Evolutionary conservation across 805 yeast genomes (phyloP).

Genomic region (Candida hispaniensis): DNA sequence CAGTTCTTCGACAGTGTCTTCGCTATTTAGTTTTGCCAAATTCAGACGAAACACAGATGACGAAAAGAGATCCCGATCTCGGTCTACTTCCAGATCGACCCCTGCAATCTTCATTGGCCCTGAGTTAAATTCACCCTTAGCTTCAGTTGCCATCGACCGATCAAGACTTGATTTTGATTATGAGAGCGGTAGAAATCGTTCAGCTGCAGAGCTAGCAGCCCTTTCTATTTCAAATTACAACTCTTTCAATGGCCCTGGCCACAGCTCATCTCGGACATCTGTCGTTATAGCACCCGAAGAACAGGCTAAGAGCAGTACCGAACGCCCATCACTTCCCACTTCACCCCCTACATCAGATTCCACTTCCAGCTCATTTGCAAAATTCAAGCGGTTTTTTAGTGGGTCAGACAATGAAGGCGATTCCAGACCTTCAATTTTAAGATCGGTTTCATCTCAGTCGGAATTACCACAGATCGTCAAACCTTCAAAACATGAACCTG

Average conservation of each 20-base stretch:
- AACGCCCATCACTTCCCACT: background rate
- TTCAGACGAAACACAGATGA: conserved; percentile 11
- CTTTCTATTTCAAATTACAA: too few species aligned
- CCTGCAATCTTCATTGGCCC: too few species aligned
- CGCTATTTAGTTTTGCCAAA: conserved; percentile 8
- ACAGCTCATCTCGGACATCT: background rate
- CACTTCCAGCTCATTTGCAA: conserved; percentile 9
- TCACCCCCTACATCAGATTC: too few species aligned
- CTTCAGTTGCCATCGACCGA: too few species aligned
- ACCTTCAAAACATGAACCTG: background rate
- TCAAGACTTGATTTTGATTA: too few species aligned
- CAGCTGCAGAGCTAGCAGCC: too few species aligned
- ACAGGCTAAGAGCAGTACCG: conserved; percentile 1
- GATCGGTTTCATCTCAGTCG: conserved; percentile 11
- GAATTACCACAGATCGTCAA: background rate
- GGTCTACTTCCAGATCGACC: too few species aligned
- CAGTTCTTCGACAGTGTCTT: conserved; percentile 15
- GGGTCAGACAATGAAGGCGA: conserved; percentile 12
- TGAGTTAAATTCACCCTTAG: too few species aligned
- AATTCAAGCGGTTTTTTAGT: too few species aligned
- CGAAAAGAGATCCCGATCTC: background rate
- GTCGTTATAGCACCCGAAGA: background rate
- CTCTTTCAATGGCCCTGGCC: too few species aligned
- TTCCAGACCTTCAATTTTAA: conserved; percentile 3
- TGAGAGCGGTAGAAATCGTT: too few species aligned